Conservation (phyloP, 345 rosid species). For the Boechera retrofracta region DNA sequence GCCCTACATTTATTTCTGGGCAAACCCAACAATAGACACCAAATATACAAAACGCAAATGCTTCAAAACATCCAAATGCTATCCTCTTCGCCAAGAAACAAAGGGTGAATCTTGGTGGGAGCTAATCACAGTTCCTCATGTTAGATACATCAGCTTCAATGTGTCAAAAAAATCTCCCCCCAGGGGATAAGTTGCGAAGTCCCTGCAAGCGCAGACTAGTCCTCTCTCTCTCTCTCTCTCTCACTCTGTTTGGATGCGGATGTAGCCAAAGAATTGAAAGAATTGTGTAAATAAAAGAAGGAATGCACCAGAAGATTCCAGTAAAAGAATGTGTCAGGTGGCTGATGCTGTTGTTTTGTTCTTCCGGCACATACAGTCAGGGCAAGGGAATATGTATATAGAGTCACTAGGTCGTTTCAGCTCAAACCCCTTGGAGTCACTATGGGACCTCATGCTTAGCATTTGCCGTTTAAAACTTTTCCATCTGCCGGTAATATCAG, state of each 20-base stretch:
- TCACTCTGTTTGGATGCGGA: conserved; percentile 4
- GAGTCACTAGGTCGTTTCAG: conserved; percentile 88
- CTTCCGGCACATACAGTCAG: conserved; percentile 90
- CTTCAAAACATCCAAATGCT: conserved; percentile 12
- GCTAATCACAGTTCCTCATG: conserved; percentile 25
- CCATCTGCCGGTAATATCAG: conserved; percentile 67
- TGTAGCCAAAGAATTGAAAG: conserved; percentile 41
- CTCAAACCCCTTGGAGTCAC: conserved; percentile 92
- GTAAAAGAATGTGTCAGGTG: conserved; percentile 29
- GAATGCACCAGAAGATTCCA: conserved; percentile 22
- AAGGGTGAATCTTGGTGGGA: conserved; percentile 1
- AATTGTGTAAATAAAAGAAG: conserved; percentile 36
- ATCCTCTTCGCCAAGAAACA: conserved; percentile 6
- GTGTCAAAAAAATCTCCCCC: conserved; percentile 15
- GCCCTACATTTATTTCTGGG: conserved; percentile 25
- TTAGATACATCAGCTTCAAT: conserved; percentile 37
- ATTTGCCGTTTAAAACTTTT: conserved; percentile 84
- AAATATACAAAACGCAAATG: conserved; percentile 31
- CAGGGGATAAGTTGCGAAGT: conserved; percentile 1
- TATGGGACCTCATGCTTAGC: conserved; percentile 84
- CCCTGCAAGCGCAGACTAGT: background rate
- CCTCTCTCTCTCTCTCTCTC: conserved; percentile 21
- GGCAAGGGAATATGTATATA: conserved; percentile 86
- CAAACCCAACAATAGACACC: conserved; percentile 33
- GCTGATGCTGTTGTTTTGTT: conserved; percentile 58